Conservation (phyloP, 768 basidiomycete species). For the Mycena indigotica region DNA sequence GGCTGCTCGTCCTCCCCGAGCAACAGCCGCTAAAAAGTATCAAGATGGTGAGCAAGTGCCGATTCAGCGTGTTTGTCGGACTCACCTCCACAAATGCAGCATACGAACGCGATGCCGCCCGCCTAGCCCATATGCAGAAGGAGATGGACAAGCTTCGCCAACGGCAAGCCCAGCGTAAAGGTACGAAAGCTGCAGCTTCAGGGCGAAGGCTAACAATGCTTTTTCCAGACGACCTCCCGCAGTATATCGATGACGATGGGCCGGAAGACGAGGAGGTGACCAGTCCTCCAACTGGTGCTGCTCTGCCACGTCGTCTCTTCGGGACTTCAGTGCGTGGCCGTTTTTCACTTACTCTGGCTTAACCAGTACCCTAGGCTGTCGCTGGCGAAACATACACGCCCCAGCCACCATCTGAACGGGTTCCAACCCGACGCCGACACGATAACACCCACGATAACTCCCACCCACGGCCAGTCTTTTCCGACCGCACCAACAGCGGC, state of each 20-base stretch:
- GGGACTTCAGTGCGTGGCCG: not conserved
- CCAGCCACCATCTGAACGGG: not conserved
- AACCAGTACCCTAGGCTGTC: not conserved
- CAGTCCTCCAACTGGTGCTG: not conserved
- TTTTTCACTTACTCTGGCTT: not conserved
- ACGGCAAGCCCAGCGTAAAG: too few relatives aligned
- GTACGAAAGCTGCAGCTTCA: too few relatives aligned
- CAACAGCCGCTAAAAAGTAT: too few relatives aligned
- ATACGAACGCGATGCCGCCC: constrained; percentile 13
- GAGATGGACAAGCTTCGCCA: not conserved
- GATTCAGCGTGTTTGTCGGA: too few relatives aligned
- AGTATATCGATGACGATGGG: not conserved
- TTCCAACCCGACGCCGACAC: not conserved
- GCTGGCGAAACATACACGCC: not conserved
- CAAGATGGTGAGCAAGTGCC: too few relatives aligned
- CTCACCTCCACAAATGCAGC: too few relatives aligned
- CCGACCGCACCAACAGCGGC: not conserved
- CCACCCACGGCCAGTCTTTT: not conserved
- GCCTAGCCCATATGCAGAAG: constrained; percentile 6
- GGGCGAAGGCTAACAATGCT: not conserved
- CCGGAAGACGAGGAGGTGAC: not conserved
- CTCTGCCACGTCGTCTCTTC: not conserved
- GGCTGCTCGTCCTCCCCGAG: too few relatives aligned
- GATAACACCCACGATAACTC: too few relatives aligned
- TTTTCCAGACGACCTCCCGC: not conserved